A percentile compares a stretch with the other conserved stretches of the same genome.
Conservation (phyloP, 1,284 basidiomycete genomes). For the Cryptococcus sp. region DNA sequence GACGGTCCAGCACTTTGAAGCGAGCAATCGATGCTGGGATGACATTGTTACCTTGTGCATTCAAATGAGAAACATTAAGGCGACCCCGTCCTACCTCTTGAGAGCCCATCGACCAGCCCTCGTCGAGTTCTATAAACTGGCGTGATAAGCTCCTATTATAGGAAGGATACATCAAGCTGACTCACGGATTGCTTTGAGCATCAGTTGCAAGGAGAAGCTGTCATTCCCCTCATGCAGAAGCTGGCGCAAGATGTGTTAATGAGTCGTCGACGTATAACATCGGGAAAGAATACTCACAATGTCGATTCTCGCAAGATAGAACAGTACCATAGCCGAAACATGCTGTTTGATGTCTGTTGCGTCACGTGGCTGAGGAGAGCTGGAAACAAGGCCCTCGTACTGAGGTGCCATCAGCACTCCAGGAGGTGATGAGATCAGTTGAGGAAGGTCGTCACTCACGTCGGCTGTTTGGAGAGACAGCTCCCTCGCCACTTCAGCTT, state of each 20-base stretch:
- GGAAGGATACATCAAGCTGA: not conserved
- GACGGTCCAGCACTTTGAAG: constrained; percentile 4
- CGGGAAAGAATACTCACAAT: not conserved
- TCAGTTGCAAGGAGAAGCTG: not conserved
- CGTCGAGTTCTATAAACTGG: not conserved
- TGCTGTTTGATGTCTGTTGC: not conserved
- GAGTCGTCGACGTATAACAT: not conserved
- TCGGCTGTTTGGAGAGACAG: not conserved
- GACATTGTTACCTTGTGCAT: not conserved
- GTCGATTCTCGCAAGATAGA: not conserved
- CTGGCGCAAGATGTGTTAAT: not conserved
- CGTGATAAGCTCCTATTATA: not conserved
- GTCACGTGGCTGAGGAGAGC: not conserved
- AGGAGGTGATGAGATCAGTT: not conserved
- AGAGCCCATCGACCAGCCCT: not conserved
- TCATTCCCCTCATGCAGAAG: not conserved
- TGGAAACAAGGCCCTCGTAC: not conserved
- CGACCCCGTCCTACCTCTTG: not conserved
- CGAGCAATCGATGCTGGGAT: not conserved
- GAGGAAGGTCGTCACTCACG: not conserved
- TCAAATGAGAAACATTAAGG: not conserved
- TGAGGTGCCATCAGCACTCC: not conserved
- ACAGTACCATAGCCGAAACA: not conserved
- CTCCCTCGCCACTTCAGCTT: not conserved
- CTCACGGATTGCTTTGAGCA: constrained; percentile 1